Evolutionary conservation across 768 basidiomycete species (phyloP).

Genomic region (Sarcomyxa edulis): DNA sequence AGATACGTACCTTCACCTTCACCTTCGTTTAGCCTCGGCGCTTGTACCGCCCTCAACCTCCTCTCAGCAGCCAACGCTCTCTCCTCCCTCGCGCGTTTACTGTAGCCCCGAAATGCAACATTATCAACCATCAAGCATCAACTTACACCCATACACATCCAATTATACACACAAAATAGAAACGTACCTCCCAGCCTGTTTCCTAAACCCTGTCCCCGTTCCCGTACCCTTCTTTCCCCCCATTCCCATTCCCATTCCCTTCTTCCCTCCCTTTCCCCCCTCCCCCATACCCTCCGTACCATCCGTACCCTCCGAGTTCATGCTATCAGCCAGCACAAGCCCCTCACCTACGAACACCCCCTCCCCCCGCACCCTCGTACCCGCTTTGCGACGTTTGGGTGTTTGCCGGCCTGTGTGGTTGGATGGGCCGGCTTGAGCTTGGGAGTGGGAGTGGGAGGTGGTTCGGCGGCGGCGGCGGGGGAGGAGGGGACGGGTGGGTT

Average conservation of each 20-base stretch:
- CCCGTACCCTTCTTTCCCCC: conserved; percentile 22
- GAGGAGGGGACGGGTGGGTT: too few species aligned
- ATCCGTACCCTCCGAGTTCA: conserved; percentile 12
- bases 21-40: conserved; percentile 18
- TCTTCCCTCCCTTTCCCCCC: conserved; percentile 66
- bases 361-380: conserved; percentile 59
- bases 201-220: conserved; percentile 62
- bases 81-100: conserved; percentile 77
- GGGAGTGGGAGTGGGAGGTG: conserved; percentile 21
- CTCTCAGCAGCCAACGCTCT: conserved; percentile 71
- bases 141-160: not conserved
- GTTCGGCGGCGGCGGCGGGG: conserved; percentile 32
- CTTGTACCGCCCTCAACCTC: conserved; percentile 45
- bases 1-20: too few species aligned
- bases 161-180: too few species aligned
- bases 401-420: conserved; percentile 57
- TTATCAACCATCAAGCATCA: not conserved
- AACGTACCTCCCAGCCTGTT: conserved; percentile 59
- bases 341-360: conserved; percentile 59
- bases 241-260: too few species aligned
- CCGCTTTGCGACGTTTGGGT: conserved; percentile 65
- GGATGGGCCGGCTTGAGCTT: conserved; percentile 39
- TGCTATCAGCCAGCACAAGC: conserved; percentile 39
- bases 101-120: conserved; percentile 19
- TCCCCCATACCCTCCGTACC: conserved; percentile 24